phyloP scores from a whole-genome alignment of 371 early-diverging fungal species.

The Capniomyces stellatus region DNA sequence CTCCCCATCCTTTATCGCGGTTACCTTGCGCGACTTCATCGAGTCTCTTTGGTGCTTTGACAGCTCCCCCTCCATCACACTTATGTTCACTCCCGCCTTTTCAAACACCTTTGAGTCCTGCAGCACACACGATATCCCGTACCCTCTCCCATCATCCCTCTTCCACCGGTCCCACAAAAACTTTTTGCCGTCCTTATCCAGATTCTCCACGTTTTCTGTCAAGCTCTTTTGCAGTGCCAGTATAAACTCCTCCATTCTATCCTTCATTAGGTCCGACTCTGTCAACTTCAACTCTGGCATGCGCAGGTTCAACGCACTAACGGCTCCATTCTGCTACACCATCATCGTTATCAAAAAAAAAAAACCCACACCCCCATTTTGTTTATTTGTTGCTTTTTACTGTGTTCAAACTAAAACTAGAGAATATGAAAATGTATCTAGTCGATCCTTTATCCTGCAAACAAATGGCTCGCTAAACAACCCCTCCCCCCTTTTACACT shows the following conservation, averaged over 20 bases:
- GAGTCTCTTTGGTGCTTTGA: conserved; percentile 12
- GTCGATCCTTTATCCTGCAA: too few relatives aligned
- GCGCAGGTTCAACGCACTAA: not conserved
- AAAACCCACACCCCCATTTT: too few relatives aligned
- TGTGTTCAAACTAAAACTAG: too few relatives aligned
- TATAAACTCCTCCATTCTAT: conserved; percentile 63
- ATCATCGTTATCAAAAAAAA: too few relatives aligned
- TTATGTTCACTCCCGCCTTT: conserved; percentile 86
- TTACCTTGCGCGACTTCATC: conserved; percentile 47
- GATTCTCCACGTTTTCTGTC: conserved; percentile 25
- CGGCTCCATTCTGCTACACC: too few relatives aligned
- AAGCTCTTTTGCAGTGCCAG: conserved; percentile 47
- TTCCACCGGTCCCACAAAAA: conserved; percentile 64
- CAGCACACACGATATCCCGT: conserved; percentile 80
- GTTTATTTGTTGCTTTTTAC: too few relatives aligned
- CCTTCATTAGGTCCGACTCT: conserved; percentile 39
- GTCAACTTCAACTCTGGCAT: not conserved
- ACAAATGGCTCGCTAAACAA: too few relatives aligned
- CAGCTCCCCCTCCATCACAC: conserved; percentile 55
- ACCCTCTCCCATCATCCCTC: conserved; percentile 56
- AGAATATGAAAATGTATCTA: too few relatives aligned
- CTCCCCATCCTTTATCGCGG: conserved; percentile 29
- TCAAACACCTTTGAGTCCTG: conserved; percentile 82
- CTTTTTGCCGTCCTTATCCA: conserved; percentile 33
- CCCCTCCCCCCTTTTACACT: too few relatives aligned